These are phyloP conservation scores for Pleurotus eryngii DNA, from an alignment of 768 basidiomycete genomes.

Conservation along the genomic window DNA sequence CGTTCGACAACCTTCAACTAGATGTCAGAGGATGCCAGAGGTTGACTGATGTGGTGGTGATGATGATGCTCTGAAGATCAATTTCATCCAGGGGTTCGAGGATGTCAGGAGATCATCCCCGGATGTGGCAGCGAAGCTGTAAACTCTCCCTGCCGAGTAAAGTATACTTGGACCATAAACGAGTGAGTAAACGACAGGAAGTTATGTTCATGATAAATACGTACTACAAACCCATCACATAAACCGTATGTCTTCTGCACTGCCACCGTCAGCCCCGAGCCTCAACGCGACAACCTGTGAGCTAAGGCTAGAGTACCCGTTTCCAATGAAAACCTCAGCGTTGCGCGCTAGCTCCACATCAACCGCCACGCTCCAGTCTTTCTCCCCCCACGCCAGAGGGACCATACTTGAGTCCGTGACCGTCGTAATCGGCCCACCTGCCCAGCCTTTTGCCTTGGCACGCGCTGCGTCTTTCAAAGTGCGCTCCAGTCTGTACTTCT, in stretches of 20 bases:
- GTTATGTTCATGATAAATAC: background rate
- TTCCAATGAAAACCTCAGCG: conserved; percentile 43
- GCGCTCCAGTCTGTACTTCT: conserved; percentile 36
- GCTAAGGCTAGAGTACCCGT: conserved; percentile 46
- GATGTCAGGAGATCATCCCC: too few species aligned
- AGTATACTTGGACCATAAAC: too few species aligned
- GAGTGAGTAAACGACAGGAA: too few species aligned
- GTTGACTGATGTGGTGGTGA: too few species aligned
- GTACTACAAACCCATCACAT: conserved; percentile 13
- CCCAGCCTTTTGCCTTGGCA: conserved; percentile 32
- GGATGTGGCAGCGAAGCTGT: too few species aligned
- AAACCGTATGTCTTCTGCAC: conserved; percentile 33
- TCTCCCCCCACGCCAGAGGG: conserved; percentile 33
- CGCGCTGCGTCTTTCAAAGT: conserved; percentile 33
- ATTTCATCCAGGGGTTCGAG: too few species aligned
- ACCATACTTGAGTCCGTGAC: conserved; percentile 40
- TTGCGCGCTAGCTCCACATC: conserved; percentile 43
- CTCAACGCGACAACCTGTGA: conserved; percentile 41
- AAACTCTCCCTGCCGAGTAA: too few species aligned
- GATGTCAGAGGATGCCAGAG: too few species aligned
- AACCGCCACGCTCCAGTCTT: conserved; percentile 40
- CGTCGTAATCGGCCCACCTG: conserved; percentile 35
- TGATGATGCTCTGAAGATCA: too few species aligned
- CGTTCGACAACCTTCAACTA: too few species aligned
- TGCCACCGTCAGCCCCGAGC: conserved; percentile 33